Evolutionary conservation across 1,139 yeast genomes (phyloP), one percentile per base, ranked within the genome.

Genomic region (Debaryomyces udenii): DNA sequence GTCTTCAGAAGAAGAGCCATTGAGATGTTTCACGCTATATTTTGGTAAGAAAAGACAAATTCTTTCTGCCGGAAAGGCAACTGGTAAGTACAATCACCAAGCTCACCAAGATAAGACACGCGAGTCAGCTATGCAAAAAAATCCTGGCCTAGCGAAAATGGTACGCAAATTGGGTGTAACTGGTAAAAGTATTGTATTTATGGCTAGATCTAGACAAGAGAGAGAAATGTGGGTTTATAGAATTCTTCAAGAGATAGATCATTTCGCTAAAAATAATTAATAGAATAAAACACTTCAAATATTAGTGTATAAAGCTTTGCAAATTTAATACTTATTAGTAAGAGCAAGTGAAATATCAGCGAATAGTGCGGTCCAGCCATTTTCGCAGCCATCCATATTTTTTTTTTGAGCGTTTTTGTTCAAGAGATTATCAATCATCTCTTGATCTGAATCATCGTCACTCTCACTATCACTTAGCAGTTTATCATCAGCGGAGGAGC

Each of bases 1-100:
- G 49, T 84, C 94, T 1, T 69, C 80, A 5, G 98, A 91, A 51
- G 88, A 84, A 40, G 94, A 87, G 49, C 57, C 74, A 11, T 63
- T 78, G 30, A 68, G 96, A 38, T 81, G 95, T 49, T 90, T 91
- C 55, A 88, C 93, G 0, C 52, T 91, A 3, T 89, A 96, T 96
- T 79, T 86, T 59, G 94, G 94, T 0, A 72, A 72, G 6, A 86
- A 83, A 51, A 62, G 85, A 40, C 64, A 73, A 3, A 63, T 74
- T 29, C 58, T 64, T 37, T 57, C 47, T 38, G 42, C 51, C 38
- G 44, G 56, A 42, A 40, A 41, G 37, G 29, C 37, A 3, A 26
- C 29, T 6, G 36, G 35, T n/a, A 49, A 42, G 35, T 43, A 47
- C 15, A 43, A 43, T 11, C 11, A 27, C 20, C 39, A 38, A 3